Percentiles rank a stretch among this genome's conserved stretches.
Conservation (phyloP, 331 rosid species). For the Dryas integrifolia region DNA sequence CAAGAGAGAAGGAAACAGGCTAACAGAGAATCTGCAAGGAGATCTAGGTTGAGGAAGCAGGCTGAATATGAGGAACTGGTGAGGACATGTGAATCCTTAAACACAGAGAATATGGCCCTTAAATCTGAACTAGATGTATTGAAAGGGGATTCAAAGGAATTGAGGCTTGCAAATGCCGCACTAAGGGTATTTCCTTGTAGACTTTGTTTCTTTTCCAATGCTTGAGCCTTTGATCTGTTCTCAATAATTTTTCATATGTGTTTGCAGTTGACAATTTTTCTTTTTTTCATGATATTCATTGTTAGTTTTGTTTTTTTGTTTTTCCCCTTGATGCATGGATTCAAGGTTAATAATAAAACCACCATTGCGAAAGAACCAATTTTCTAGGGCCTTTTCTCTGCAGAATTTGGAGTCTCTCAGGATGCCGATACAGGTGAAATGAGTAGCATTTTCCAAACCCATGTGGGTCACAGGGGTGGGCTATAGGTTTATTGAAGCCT, state of each 20-base stretch:
- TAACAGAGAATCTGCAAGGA: conserved; percentile 43
- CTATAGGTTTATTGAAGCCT: not conserved
- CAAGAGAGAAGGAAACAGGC: conserved; percentile 41
- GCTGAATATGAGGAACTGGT: conserved; percentile 33
- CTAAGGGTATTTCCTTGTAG: conserved; percentile 27
- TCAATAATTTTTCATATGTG: not conserved
- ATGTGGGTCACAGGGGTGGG: not conserved
- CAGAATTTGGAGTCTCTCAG: not conserved
- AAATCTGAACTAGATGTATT: conserved; percentile 25
- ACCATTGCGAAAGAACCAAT: not conserved
- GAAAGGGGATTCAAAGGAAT: conserved; percentile 21
- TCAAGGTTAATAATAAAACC: not conserved
- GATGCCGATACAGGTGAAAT: not conserved
- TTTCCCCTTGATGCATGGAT: not conserved
- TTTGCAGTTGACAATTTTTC: not conserved
- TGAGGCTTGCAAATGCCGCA: conserved; percentile 36
- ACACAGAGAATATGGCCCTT: conserved; percentile 27
- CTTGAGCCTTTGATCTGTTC: conserved; percentile 10
- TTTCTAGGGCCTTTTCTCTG: not conserved
- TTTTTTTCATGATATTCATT: not conserved
- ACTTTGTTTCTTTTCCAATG: not conserved
- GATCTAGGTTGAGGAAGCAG: conserved; percentile 39
- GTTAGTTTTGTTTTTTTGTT: not conserved
- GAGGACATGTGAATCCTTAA: conserved; percentile 26
- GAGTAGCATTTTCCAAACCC: not conserved